phyloP scores from a whole-genome alignment of 306 rosid species.

The Nissolia schottii region DNA sequence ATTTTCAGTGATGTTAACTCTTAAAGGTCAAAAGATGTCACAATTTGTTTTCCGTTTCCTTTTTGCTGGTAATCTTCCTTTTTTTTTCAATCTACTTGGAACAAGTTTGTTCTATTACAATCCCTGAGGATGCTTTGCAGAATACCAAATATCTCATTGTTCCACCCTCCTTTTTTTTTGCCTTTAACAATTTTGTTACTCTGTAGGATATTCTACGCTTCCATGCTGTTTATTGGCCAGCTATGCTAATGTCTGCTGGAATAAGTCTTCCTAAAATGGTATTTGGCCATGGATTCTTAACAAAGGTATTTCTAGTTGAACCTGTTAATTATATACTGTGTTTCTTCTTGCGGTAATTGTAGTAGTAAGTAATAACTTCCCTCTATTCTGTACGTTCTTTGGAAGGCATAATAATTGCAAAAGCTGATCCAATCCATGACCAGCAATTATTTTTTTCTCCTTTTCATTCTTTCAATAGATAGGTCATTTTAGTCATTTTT shows the following conservation, averaged over 20 bases:
- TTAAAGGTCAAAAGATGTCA: conserved; percentile 11
- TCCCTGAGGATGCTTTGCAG: conserved; percentile 6
- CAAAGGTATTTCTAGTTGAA: conserved; percentile 55
- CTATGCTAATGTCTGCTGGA: conserved; percentile 98
- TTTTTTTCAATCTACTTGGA: too few relatives aligned
- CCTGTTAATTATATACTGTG: conserved; percentile 9
- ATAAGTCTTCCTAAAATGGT: conserved; percentile 86
- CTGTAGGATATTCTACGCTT: conserved; percentile 91
- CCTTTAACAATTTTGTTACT: conserved; percentile 18
- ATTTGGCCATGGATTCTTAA: conserved; percentile 96
- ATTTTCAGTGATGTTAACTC: neutral
- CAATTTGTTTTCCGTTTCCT: neutral
- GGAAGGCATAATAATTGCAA: conserved; percentile 1
- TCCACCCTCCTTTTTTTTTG: neutral
- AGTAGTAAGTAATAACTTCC: neutral
- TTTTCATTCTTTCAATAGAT: neutral
- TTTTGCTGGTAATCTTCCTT: neutral
- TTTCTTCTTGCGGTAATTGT: conserved; percentile 18
- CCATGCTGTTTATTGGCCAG: conserved; percentile 99
- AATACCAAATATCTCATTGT: conserved; percentile 2
- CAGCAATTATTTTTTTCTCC: neutral
- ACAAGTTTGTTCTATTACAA: neutral
- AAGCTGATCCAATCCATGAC: neutral
- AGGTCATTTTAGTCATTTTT: neutral
- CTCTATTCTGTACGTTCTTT: neutral